Evolutionary conservation across 768 basidiomycete genomes (phyloP), one percentile per base, ranked within the genome.

Genomic region (Boletus sp.): DNA sequence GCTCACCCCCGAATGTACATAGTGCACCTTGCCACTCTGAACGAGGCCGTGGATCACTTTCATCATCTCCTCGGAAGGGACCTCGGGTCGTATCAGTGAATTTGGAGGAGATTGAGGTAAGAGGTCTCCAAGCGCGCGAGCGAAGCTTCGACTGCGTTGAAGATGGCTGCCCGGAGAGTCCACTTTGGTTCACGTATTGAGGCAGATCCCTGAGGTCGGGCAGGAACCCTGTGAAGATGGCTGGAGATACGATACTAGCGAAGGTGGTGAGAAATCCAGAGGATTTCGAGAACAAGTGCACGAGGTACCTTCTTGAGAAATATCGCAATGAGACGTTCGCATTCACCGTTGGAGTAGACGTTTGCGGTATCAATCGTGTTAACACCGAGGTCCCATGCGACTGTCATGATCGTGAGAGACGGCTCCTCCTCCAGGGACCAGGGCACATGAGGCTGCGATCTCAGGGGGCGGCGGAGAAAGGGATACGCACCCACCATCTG

Each of bases 31-130:
- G 15, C 80, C 78, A 20, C 66, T 70, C 57, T 78, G 64, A 0
- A 82, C 76, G 28, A 82, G 75, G 58, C 81, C 81, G 52, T 81
- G 77, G 6, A 82, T 67, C 1, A 79, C 80, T 47, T 76, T 75
- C 80, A 81, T 81, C 1, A 74, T 82, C 64, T 81, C 80, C 47
- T 75, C 75, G 0, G 70, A 54, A 6, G 80, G 69, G 0, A 75
- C 72, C 0, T 58, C 55, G 61, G 36, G 53, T 80, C 80, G 39
- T 71, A 78, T 15, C 73, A 62, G 47, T 82, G 81, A 36, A 80
- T 75, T 56, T 81, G 80, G 40, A 82, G 69, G 7, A 77, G 64
- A 49, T 77, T 75, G 46, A 77, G 55, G 58, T 75, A 75, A 17
- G 71, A 24, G 3, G 76, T 78, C 28, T 67, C 58, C 24, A 78